phyloP scores from a whole-genome alignment of 495 filamentous ascomycete species.

The Venustampulla echinocandica region DNA sequence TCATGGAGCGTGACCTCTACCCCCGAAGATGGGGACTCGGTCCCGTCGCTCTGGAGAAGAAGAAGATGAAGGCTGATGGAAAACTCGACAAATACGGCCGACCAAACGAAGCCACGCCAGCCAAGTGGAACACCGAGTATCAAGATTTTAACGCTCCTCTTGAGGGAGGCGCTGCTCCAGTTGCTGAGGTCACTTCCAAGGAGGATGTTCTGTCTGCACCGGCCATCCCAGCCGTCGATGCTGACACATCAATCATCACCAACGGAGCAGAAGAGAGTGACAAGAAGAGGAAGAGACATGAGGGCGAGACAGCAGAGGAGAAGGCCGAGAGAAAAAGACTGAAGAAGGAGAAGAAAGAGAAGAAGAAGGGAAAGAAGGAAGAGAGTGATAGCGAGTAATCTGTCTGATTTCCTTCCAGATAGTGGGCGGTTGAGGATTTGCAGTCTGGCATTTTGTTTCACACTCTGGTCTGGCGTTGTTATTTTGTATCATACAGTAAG shows the following conservation, averaged over 20 bases:
- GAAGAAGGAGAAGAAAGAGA: conserved; percentile 59
- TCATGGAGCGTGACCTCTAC: conserved; percentile 98
- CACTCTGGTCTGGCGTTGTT: too few relatives aligned
- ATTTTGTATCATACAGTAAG: too few relatives aligned
- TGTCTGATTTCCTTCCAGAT: not conserved
- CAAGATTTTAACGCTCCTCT: conserved; percentile 64
- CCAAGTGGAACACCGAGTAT: conserved; percentile 83
- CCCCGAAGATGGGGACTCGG: conserved; percentile 91
- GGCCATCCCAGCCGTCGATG: conserved; percentile 25
- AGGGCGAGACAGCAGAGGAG: conserved; percentile 70
- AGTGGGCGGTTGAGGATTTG: not conserved
- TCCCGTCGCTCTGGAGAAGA: conserved; percentile 86
- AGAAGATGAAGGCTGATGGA: conserved; percentile 96
- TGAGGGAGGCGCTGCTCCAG: conserved; percentile 29
- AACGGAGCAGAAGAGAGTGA: conserved; percentile 32
- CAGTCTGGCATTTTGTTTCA: not conserved
- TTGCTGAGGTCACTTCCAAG: conserved; percentile 26
- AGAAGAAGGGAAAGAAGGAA: conserved; percentile 49
- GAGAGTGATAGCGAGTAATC: conserved; percentile 48
- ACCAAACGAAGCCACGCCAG: conserved; percentile 81
- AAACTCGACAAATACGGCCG: conserved; percentile 96
- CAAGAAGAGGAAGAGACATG: conserved; percentile 79
- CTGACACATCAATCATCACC: conserved; percentile 33
- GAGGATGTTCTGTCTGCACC: conserved; percentile 32
- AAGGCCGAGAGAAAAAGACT: conserved; percentile 45